These are phyloP conservation scores for Metschnikowia baotianmanensis DNA, from an alignment of 805 yeast species.

Conservation along the genomic window DNA sequence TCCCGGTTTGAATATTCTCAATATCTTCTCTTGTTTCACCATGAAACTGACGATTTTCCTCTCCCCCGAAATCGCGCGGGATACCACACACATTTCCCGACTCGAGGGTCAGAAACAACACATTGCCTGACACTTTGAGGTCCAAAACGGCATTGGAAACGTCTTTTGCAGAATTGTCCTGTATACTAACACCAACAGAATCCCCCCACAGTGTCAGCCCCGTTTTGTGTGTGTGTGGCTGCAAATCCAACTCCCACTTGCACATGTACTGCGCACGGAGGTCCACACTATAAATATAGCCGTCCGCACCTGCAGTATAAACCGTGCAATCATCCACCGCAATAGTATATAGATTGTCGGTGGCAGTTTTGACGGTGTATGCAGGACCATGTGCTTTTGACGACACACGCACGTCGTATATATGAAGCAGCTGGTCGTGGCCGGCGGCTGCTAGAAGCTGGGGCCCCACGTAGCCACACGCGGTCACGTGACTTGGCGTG, in stretches of 20 bases:
- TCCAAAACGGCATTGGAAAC: constrained; percentile 10
- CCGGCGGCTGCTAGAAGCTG: constrained; percentile 18
- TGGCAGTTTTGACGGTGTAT: constrained; percentile 12
- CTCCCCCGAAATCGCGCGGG: constrained; percentile 5
- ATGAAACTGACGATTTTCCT: too few relatives aligned
- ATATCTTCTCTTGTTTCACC: too few relatives aligned
- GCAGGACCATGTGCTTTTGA: constrained; percentile 6
- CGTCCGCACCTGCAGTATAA: constrained; percentile 19
- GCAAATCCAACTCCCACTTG: constrained; percentile 10
- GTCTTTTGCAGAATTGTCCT: too few relatives aligned
- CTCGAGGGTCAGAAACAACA: constrained; percentile 6
- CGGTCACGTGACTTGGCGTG: constrained; percentile 11
- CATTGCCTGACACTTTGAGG: neutral
- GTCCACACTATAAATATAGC: constrained; percentile 16
- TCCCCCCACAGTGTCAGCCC: too few relatives aligned
- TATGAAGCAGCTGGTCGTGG: constrained; percentile 16
- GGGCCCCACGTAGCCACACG: constrained; percentile 11
- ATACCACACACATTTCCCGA: constrained; percentile 9
- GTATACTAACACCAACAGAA: too few relatives aligned
- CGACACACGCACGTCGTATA: constrained; percentile 14
- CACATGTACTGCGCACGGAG: constrained; percentile 14
- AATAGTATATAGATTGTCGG: constrained; percentile 18
- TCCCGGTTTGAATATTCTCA: too few relatives aligned
- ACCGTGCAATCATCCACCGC: constrained; percentile 12
- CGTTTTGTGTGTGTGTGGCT: constrained; percentile 1